Evolutionary conservation across 768 basidiomycete species (phyloP).

Genomic region (Amyloporia xantha): DNA sequence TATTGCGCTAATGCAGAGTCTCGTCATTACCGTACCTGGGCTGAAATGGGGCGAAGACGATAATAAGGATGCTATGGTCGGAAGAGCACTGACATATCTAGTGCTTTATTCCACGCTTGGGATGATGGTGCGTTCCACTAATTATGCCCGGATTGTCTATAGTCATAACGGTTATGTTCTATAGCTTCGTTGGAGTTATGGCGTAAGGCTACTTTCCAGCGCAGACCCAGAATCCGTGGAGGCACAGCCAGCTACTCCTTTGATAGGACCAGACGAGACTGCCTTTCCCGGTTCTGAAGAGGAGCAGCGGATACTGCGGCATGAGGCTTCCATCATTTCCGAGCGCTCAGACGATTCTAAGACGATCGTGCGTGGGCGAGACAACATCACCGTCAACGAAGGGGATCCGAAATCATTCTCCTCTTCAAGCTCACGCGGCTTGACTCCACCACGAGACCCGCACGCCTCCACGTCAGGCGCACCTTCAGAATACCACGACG

Average conservation of each 20-base stretch:
- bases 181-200: conserved; percentile 89
- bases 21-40: conserved; percentile 76
- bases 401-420: conserved; percentile 47
- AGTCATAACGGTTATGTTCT: too few relatives aligned
- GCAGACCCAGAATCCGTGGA: conserved; percentile 47
- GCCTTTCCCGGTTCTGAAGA: conserved; percentile 19
- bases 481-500: conserved; percentile 11
- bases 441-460: conserved; percentile 5
- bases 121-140: conserved; percentile 81
- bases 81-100: conserved; percentile 82
- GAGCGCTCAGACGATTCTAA: conserved; percentile 9
- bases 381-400: background rate
- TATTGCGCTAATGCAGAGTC: conserved; percentile 88
- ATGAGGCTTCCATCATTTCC: conserved; percentile 7
- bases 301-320: conserved; percentile 16
- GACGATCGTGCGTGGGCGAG: conserved; percentile 2
- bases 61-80: conserved; percentile 82
- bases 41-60: conserved; percentile 81
- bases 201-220: conserved; percentile 72
- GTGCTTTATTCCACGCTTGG: conserved; percentile 93
- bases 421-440: conserved; percentile 52
- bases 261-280: conserved; percentile 27
- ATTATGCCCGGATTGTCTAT: too few relatives aligned
- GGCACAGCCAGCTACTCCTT: conserved; percentile 29
- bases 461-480: conserved; percentile 4